A percentile compares a stretch with the other conserved stretches of the same genome.
phyloP scores from a whole-genome alignment of 2,329 filamentous ascomycete genomes.

The Stagonosporopsis chrysanthemi region DNA sequence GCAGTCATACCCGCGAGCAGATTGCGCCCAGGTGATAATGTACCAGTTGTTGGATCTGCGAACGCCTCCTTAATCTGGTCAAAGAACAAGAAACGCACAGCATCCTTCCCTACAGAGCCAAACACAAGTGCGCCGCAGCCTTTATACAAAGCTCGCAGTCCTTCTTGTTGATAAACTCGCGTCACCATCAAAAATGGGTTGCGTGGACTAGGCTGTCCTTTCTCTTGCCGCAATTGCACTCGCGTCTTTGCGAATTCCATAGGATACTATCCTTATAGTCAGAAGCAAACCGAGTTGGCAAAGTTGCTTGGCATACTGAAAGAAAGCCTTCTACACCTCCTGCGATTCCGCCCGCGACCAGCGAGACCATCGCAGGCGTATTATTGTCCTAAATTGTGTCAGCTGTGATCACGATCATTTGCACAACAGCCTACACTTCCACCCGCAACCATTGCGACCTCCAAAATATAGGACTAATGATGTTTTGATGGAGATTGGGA shows the following conservation, averaged over 20 bases:
- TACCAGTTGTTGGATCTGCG: constrained; percentile 63
- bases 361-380: constrained; percentile 48
- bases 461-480: background rate
- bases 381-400: constrained; percentile 40
- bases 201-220: constrained; percentile 54
- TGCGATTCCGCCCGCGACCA: constrained; percentile 50
- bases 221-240: constrained; percentile 62
- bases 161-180: constrained; percentile 64
- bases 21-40: constrained; percentile 62
- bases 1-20: constrained; percentile 71
- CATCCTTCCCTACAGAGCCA: constrained; percentile 70
- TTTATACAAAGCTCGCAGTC: constrained; percentile 66
- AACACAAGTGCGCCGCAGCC: constrained; percentile 68
- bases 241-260: constrained; percentile 74
- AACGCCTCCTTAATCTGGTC: constrained; percentile 69
- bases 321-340: constrained; percentile 51
- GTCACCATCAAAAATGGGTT: constrained; percentile 67
- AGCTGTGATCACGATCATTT: background rate
- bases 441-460: constrained; percentile 41
- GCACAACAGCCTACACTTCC: constrained; percentile 28
- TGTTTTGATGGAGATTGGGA: constrained; percentile 4
- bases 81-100: constrained; percentile 70
- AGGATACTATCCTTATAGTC: constrained; percentile 56
- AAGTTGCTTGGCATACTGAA: constrained; percentile 33
- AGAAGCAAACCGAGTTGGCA: constrained; percentile 2